These are phyloP conservation scores for Yamadazyma pseudoaaseri DNA, from an alignment of 1,139 yeast genomes.

Conservation along the genomic window DNA sequence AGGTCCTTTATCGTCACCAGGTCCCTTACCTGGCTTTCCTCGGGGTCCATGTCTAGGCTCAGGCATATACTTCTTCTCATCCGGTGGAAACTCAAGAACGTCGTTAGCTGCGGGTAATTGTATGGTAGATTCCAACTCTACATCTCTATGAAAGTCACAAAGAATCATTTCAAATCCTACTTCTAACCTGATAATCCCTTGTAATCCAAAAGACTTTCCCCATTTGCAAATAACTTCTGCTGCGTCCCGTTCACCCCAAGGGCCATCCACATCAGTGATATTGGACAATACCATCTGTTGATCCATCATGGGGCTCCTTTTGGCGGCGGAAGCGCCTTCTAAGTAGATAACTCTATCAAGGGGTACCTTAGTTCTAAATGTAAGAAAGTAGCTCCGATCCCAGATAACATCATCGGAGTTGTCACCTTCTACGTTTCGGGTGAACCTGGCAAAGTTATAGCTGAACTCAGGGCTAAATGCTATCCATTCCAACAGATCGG, in stretches of 20 bases:
- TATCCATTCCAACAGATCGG: constrained; percentile 51
- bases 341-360: constrained; percentile 44
- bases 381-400: constrained; percentile 23
- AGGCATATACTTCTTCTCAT: constrained; percentile 7
- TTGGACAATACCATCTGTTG: constrained; percentile 46
- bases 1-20: background rate
- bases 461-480: constrained; percentile 61
- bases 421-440: constrained; percentile 10
- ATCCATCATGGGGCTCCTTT: constrained; percentile 57
- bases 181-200: constrained; percentile 54
- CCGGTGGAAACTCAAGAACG: constrained; percentile 32
- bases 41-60: background rate
- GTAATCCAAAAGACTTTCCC: constrained; percentile 48
- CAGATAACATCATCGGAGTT: constrained; percentile 5
- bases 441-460: constrained; percentile 36
- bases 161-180: constrained; percentile 54
- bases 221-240: constrained; percentile 51
- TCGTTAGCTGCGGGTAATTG: constrained; percentile 34
- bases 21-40: too few relatives aligned
- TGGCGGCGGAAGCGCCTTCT: constrained; percentile 64
- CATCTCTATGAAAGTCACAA: constrained; percentile 43
- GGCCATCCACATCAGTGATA: constrained; percentile 19
- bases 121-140: constrained; percentile 43
- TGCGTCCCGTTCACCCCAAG: constrained; percentile 36
- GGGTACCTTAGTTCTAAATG: constrained; percentile 45